These are phyloP conservation scores for Austroboletus niveus DNA, from an alignment of 1,284 basidiomycete genomes.

Conservation along the genomic window DNA sequence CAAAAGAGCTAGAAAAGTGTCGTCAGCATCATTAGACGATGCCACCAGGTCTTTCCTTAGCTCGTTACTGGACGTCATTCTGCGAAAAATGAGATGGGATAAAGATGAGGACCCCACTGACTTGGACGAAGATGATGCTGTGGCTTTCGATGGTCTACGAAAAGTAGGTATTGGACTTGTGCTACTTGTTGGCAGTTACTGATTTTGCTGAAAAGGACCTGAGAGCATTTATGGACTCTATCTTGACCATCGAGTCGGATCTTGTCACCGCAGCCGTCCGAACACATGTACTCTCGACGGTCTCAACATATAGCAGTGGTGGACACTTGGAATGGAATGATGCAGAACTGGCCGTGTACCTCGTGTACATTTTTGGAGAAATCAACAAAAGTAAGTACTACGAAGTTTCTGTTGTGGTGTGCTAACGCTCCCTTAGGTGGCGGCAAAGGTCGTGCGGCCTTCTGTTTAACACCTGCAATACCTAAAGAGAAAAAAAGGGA, in stretches of 20 bases:
- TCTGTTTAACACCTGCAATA: conserved; percentile 65
- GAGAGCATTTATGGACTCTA: conserved; percentile 78
- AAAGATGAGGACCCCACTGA: conserved; percentile 78
- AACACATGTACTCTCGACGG: conserved; percentile 69
- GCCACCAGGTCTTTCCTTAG: conserved; percentile 79
- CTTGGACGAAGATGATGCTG: conserved; percentile 86
- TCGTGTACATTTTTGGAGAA: conserved; percentile 94
- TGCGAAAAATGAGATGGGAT: conserved; percentile 94
- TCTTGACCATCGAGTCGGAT: conserved; percentile 77
- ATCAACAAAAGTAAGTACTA: conserved; percentile 69
- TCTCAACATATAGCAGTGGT: conserved; percentile 63
- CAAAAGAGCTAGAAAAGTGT: conserved; percentile 72
- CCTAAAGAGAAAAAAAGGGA: conserved; percentile 66
- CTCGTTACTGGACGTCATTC: conserved; percentile 76
- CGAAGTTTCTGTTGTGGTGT: neutral
- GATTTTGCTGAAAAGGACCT: conserved; percentile 57
- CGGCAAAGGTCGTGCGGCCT: conserved; percentile 72
- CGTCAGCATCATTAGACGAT: conserved; percentile 64
- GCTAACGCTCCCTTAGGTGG: conserved; percentile 44
- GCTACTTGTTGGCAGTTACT: conserved; percentile 4
- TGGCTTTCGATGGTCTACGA: conserved; percentile 83
- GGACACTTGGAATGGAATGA: conserved; percentile 84
- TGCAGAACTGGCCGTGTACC: conserved; percentile 88
- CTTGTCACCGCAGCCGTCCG: conserved; percentile 75
- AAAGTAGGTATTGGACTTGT: conserved; percentile 61